phyloP scores from a whole-genome alignment of 192 early-diverging fungal species.

The Polychytrium aggregatum region DNA sequence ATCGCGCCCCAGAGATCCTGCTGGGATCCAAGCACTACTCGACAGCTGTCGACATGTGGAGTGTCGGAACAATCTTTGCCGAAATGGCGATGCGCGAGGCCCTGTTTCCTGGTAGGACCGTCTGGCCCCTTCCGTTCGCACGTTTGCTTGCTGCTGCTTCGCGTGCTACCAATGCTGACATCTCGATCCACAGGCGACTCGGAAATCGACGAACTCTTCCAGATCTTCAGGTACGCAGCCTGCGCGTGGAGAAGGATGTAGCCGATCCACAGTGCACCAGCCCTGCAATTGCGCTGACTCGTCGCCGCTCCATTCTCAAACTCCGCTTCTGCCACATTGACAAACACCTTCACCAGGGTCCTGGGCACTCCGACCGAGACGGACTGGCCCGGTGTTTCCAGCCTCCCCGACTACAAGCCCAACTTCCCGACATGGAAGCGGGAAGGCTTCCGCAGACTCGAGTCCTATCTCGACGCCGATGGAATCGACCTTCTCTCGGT shows the following conservation, averaged over 20 bases:
- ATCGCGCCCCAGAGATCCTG: constrained; percentile 89
- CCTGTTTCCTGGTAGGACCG: constrained; percentile 67
- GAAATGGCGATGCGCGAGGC: constrained; percentile 76
- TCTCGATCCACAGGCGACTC: constrained; percentile 48
- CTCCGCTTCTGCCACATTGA: background rate
- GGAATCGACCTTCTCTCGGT: constrained; percentile 63
- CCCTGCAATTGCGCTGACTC: background rate
- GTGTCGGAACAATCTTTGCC: constrained; percentile 92
- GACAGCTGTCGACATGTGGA: constrained; percentile 95
- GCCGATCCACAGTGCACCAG: too few relatives aligned
- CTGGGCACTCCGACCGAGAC: constrained; percentile 73
- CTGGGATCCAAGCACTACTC: constrained; percentile 85
- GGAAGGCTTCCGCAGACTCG: constrained; percentile 27
- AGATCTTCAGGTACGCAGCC: constrained; percentile 57
- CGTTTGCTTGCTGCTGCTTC: background rate
- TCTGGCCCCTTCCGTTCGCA: background rate
- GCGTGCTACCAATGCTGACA: background rate
- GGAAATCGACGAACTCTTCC: constrained; percentile 89
- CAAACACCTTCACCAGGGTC: too few relatives aligned
- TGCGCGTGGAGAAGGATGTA: background rate
- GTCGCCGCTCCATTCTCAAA: background rate
- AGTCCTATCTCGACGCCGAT: constrained; percentile 43
- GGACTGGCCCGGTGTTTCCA: constrained; percentile 65
- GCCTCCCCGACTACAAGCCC: constrained; percentile 70
- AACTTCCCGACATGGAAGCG: constrained; percentile 65